Evolutionary conservation across 805 yeast genomes (phyloP).

Genomic region (Torulaspora delbrueckii): DNA sequence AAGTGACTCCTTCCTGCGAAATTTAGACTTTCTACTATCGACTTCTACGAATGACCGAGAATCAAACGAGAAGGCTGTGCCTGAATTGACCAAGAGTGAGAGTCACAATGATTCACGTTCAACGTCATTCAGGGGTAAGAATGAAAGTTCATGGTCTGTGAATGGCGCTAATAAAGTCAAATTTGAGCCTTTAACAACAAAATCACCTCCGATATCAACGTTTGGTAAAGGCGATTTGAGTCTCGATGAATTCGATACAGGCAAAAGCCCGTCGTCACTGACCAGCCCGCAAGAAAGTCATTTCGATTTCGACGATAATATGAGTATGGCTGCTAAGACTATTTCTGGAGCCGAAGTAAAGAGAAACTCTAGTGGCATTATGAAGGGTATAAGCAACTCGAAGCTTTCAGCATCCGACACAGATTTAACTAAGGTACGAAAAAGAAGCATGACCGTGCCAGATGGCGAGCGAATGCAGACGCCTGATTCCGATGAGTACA

Average conservation of each 20-base stretch:
- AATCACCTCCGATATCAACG: conserved; percentile 46
- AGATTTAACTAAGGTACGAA: conserved; percentile 11
- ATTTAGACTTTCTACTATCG: conserved; percentile 36
- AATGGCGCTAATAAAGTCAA: conserved; percentile 24
- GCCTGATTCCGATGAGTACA: neutral
- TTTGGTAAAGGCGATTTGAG: conserved; percentile 53
- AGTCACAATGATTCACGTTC: conserved; percentile 3
- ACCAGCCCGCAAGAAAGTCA: conserved; percentile 6
- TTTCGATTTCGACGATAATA: conserved; percentile 6
- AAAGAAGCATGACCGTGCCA: conserved; percentile 27
- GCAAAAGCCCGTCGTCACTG: conserved; percentile 1
- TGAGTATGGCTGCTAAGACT: conserved; percentile 9
- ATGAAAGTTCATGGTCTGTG: conserved; percentile 1
- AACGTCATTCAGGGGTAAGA: conserved; percentile 2
- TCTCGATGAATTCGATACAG: conserved; percentile 32
- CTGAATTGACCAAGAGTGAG: neutral
- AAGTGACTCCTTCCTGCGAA: conserved; percentile 35
- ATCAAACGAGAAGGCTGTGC: neutral
- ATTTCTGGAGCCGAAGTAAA: conserved; percentile 8
- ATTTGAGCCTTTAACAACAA: conserved; percentile 38
- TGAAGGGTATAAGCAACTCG: conserved; percentile 13
- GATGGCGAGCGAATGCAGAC: conserved; percentile 1
- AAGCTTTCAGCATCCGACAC: conserved; percentile 12
- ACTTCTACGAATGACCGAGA: conserved; percentile 8
- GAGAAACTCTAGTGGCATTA: conserved; percentile 13